Evolutionary conservation across 768 basidiomycete species (phyloP).

Genomic region (Serendipita sp.): DNA sequence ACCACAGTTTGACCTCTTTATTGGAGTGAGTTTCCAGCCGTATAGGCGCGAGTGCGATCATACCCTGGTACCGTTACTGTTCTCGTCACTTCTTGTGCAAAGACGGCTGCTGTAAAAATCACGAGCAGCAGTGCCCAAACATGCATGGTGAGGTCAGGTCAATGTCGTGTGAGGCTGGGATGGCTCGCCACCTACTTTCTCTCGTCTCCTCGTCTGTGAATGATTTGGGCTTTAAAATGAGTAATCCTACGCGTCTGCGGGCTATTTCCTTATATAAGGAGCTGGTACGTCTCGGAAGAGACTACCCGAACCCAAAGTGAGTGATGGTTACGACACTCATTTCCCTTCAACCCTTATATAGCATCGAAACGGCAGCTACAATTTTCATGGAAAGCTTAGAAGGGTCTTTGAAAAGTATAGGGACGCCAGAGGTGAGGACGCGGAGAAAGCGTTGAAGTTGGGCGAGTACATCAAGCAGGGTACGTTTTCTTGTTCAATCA

Average conservation of each 20-base stretch:
- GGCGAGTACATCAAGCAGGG: conserved; percentile 81
- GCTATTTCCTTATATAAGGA: conserved; percentile 69
- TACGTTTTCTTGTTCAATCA: conserved; percentile 18
- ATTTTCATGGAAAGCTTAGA: conserved; percentile 60
- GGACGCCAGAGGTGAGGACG: conserved; percentile 49
- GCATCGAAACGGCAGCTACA: conserved; percentile 34
- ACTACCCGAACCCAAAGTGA: conserved; percentile 70
- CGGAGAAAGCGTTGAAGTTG: conserved; percentile 56
- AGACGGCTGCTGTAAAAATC: background rate
- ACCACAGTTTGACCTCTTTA: background rate
- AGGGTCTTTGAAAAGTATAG: conserved; percentile 66
- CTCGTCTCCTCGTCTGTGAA: too few species aligned
- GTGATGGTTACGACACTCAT: conserved; percentile 12
- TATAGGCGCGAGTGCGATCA: background rate
- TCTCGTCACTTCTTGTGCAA: background rate
- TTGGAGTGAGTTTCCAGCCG: background rate
- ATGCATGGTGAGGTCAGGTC: conserved; percentile 5
- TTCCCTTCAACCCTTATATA: background rate
- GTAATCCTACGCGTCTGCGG: conserved; percentile 29
- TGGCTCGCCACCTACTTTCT: too few species aligned
- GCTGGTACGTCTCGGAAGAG: conserved; percentile 59
- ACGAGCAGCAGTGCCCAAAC: background rate
- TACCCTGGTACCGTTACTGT: background rate
- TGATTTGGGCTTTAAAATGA: background rate
- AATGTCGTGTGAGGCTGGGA: background rate